Evolutionary conservation across 2,329 filamentous ascomycete species (phyloP).

Genomic region (Colletotrichum sp.): DNA sequence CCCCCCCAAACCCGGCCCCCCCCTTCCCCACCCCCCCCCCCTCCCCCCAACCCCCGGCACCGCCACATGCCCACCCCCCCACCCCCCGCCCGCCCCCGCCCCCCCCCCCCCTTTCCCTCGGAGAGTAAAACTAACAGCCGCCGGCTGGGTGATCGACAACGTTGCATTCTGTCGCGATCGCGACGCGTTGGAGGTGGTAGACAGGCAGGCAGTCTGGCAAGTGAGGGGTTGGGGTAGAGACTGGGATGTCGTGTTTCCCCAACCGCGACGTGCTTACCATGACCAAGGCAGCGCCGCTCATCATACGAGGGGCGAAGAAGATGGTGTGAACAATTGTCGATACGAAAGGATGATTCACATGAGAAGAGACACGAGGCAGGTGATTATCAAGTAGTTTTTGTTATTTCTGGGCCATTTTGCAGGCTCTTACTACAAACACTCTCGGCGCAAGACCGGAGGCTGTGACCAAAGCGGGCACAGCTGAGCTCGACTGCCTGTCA

Average conservation of each 20-base stretch:
- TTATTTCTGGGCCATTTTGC: constrained; percentile 4
- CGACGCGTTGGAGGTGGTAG: background rate
- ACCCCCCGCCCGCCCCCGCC: too few species aligned
- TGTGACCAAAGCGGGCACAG: background rate
- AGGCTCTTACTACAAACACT: background rate
- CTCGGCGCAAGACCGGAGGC: background rate
- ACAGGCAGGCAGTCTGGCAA: background rate
- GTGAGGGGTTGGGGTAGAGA: background rate
- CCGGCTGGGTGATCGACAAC: background rate
- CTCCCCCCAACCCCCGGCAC: too few species aligned
- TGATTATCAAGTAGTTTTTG: background rate
- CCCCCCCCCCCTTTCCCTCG: too few species aligned
- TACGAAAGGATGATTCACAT: background rate
- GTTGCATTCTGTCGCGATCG: background rate
- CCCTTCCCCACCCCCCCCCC: too few species aligned
- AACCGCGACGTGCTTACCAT: background rate
- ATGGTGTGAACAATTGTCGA: background rate
- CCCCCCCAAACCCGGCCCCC: too few species aligned
- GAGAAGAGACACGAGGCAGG: background rate
- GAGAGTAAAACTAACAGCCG: too few species aligned
- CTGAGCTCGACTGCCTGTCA: background rate
- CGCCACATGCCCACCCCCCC: too few species aligned
- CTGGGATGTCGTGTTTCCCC: background rate
- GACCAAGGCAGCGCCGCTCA: background rate
- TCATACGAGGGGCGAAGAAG: background rate